Evolutionary conservation across 2,329 filamentous ascomycete species (phyloP).

Genomic region (Bisporella sp.): DNA sequence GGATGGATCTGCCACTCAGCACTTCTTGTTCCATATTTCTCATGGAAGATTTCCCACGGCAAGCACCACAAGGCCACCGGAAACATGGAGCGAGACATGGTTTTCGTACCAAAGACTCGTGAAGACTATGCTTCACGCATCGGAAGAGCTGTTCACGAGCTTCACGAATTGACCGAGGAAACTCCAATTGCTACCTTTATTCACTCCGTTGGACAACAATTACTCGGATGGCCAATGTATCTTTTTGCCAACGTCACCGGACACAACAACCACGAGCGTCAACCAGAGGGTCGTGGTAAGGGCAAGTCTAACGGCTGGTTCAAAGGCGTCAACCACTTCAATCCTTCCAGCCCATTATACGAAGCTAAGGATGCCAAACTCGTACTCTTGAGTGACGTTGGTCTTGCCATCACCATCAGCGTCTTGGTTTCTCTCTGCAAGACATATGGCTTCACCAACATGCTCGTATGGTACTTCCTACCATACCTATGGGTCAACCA

Average conservation of each 20-base stretch:
- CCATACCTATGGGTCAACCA: constrained; percentile 98
- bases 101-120: constrained; percentile 91
- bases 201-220: constrained; percentile 75
- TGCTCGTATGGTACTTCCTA: constrained; percentile 89
- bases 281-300: constrained; percentile 86
- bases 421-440: constrained; percentile 57
- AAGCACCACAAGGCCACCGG: constrained; percentile 99
- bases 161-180: constrained; percentile 88
- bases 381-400: constrained; percentile 81
- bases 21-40: constrained; percentile 94
- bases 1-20: constrained; percentile 87
- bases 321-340: constrained; percentile 90
- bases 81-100: constrained; percentile 97
- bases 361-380: constrained; percentile 85
- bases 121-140: constrained; percentile 71
- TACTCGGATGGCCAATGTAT: constrained; percentile 91
- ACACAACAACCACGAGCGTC: constrained; percentile 88
- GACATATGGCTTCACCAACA: constrained; percentile 76
- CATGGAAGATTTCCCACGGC: constrained; percentile 98
- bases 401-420: constrained; percentile 56
- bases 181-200: constrained; percentile 76
- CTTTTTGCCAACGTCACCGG: constrained; percentile 88
- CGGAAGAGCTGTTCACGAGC: constrained; percentile 70
- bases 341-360: constrained; percentile 80
- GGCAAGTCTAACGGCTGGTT: constrained; percentile 82